phyloP scores from a whole-genome alignment of 2,329 filamentous ascomycete genomes.

The Cordyceps tenuipes region DNA sequence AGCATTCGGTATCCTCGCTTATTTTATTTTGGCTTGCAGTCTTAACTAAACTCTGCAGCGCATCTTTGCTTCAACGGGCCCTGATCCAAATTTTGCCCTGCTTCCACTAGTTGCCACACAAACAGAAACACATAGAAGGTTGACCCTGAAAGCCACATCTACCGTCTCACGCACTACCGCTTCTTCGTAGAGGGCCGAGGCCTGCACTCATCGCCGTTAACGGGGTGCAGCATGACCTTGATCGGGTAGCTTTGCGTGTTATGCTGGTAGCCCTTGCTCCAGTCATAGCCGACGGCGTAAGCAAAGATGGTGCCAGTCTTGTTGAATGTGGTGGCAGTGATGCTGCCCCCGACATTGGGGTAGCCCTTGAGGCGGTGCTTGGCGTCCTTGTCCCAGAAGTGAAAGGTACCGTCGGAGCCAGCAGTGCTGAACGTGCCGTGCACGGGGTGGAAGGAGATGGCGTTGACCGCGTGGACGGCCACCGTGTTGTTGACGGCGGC shows the following conservation, averaged over 20 bases:
- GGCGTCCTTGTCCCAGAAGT: conserved; percentile 91
- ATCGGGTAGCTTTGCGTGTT: conserved; percentile 69
- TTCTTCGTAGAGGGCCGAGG: conserved; percentile 52
- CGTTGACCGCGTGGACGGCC: conserved; percentile 91
- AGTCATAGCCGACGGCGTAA: conserved; percentile 92
- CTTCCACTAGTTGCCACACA: neutral
- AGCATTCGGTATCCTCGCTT: neutral
- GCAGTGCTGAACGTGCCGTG: conserved; percentile 98
- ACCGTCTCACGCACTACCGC: conserved; percentile 31
- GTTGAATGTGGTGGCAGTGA: conserved; percentile 88
- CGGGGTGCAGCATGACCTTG: conserved; percentile 80
- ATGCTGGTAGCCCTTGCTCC: conserved; percentile 88
- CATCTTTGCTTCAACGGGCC: neutral
- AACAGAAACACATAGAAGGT: neutral
- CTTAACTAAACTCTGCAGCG: neutral
- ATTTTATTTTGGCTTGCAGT: neutral
- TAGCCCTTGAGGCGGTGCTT: conserved; percentile 88
- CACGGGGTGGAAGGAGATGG: conserved; percentile 92
- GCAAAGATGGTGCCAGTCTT: conserved; percentile 75
- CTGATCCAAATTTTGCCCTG: neutral
- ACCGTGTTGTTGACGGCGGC: conserved; percentile 65
- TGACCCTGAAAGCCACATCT: neutral
- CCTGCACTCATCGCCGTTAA: conserved; percentile 55
- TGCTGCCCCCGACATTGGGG: conserved; percentile 73
- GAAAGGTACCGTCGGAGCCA: conserved; percentile 91